Conservation (phyloP, 306 rosid species). For the Quercus cerris region DNA sequence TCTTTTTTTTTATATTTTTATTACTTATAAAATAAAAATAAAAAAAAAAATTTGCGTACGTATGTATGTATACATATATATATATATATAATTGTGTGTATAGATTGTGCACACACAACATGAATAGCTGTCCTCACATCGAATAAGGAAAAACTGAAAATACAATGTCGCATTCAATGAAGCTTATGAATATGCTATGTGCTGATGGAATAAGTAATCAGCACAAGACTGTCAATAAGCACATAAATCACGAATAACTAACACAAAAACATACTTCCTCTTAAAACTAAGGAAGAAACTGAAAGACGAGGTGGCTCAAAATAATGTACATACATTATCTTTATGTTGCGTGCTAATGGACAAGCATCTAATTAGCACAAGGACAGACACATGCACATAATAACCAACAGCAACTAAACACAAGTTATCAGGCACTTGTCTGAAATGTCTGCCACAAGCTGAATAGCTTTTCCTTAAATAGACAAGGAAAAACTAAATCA, state of each 20-base stretch:
- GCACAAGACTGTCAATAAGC: conserved; percentile 35
- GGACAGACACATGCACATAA: conserved; percentile 41
- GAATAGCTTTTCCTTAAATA: neutral
- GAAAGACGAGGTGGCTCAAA: conserved; percentile 31
- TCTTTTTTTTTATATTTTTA: too few species aligned
- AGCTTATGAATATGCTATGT: conserved; percentile 22
- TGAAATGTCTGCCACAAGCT: neutral
- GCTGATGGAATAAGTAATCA: conserved; percentile 6
- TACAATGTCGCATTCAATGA: conserved; percentile 6
- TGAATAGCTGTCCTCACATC: neutral
- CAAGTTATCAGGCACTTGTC: neutral
- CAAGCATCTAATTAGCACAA: conserved; percentile 34
- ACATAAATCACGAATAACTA: neutral
- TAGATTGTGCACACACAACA: conserved; percentile 5
- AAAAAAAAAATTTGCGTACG: too few species aligned
- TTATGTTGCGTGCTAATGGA: conserved; percentile 28
- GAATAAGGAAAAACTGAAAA: neutral
- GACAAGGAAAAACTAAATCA: neutral
- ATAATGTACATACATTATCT: conserved; percentile 29
- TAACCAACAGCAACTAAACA: too few species aligned
- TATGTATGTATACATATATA: too few species aligned
- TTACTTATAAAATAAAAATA: too few species aligned
- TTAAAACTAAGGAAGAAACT: conserved; percentile 12
- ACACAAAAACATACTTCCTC: neutral
- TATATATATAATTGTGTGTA: too few species aligned